phyloP scores from a whole-genome alignment of 1,139 yeast species.

The Candida albicans region DNA sequence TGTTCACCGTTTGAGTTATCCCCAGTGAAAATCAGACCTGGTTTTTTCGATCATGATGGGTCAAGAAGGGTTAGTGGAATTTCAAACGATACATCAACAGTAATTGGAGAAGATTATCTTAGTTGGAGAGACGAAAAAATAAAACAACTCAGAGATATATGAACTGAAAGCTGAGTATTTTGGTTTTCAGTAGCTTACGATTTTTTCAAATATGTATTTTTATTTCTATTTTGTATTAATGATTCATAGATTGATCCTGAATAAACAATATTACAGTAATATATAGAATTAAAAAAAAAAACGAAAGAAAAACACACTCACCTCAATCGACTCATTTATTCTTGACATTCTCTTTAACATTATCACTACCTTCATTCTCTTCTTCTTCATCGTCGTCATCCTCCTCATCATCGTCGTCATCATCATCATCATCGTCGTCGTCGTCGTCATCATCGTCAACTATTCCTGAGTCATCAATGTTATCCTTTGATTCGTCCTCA shows the following conservation, averaged over 20 bases:
- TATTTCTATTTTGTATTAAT: background rate
- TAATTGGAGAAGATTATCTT: conserved; percentile 44
- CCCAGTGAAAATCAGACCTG: conserved; percentile 11
- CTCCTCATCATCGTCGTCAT: conserved; percentile 42
- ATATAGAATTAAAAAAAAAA: background rate
- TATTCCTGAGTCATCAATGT: conserved; percentile 40
- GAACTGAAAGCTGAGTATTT: conserved; percentile 1
- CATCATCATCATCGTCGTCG: conserved; percentile 49
- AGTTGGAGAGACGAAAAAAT: conserved; percentile 44
- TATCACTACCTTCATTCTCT: conserved; percentile 19
- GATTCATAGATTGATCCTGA: background rate
- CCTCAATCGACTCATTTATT: background rate
- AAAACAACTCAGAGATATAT: conserved; percentile 26
- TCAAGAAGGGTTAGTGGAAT: conserved; percentile 20
- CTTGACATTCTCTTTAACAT: background rate
- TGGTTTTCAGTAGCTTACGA: background rate
- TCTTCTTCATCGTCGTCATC: conserved; percentile 33
- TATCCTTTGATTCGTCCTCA: conserved; percentile 47
- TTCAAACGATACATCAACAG: conserved; percentile 38
- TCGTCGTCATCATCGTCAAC: conserved; percentile 42
- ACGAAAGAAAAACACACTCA: background rate
- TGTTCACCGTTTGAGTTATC: conserved; percentile 13
- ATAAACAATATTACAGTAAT: background rate
- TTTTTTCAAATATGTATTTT: background rate
- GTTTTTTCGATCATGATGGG: conserved; percentile 3